Evolutionary conservation across 73 alveolate species (phyloP).

Genomic region (Halteria grandinella): DNA sequence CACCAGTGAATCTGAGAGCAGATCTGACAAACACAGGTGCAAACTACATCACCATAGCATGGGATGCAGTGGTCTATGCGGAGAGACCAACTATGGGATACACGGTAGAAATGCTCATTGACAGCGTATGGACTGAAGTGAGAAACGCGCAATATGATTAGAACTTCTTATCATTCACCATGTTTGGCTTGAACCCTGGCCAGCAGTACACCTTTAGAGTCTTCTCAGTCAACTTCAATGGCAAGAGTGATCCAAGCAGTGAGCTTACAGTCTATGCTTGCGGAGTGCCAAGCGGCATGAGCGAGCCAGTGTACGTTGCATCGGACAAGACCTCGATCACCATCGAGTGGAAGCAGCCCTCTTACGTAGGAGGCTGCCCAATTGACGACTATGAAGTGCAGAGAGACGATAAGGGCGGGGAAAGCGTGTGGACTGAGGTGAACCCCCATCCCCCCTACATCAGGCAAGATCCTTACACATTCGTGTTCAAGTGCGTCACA

Average conservation of each 20-base stretch:
- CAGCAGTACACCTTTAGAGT: slow-evolving; percentile 53
- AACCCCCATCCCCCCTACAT: slow-evolving; percentile 55
- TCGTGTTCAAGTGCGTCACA: slow-evolving; percentile 50
- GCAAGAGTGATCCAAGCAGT: slow-evolving; percentile 35
- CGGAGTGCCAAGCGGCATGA: slow-evolving; percentile 48
- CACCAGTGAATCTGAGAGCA: slow-evolving; percentile 35
- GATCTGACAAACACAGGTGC: slow-evolving; percentile 51
- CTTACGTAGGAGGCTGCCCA: slow-evolving; percentile 60
- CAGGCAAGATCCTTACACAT: slow-evolving; percentile 57
- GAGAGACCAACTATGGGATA: slow-evolving; percentile 54
- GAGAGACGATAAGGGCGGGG: slow-evolving; percentile 70
- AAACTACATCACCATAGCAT: slow-evolving; percentile 40
- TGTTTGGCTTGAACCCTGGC: slow-evolving; percentile 41
- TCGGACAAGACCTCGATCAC: slow-evolving; percentile 53
- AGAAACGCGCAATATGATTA: slow-evolving; percentile 39
- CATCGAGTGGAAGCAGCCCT: slow-evolving; percentile 56
- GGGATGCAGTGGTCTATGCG: slow-evolving; percentile 59
- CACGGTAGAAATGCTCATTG: slow-evolving; percentile 44
- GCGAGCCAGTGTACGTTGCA: slow-evolving; percentile 30
- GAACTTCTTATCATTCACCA: slow-evolving; percentile 12
- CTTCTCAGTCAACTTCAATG: slow-evolving; percentile 57
- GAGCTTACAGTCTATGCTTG: slow-evolving; percentile 54
- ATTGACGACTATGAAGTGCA: slow-evolving; percentile 56
- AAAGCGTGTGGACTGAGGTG: slow-evolving; percentile 50
- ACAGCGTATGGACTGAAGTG: slow-evolving; percentile 31